Evolutionary conservation across 2,329 filamentous ascomycete species (phyloP).

Genomic region (Aulographum hederae): DNA sequence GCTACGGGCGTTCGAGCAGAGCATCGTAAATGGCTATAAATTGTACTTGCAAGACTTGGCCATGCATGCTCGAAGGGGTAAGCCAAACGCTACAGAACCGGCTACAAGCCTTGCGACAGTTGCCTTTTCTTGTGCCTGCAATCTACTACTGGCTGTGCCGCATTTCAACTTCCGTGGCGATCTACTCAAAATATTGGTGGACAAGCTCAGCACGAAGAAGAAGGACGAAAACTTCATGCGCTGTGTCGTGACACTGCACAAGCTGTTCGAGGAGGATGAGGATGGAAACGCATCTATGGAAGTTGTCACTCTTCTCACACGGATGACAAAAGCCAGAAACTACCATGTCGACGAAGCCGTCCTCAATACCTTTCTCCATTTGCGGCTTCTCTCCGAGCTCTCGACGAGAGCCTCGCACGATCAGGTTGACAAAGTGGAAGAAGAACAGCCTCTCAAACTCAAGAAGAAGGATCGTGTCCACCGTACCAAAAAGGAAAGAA

Average conservation of each 20-base stretch:
- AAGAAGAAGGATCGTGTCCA: slow-evolving; percentile 70
- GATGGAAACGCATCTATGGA: slow-evolving; percentile 81
- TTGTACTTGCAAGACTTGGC: slow-evolving; percentile 58
- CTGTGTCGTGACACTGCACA: slow-evolving; percentile 62
- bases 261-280: slow-evolving; percentile 69
- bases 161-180: slow-evolving; percentile 96
- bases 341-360: slow-evolving; percentile 72
- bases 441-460: slow-evolving; percentile 8
- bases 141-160: slow-evolving; percentile 60
- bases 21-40: slow-evolving; percentile 71
- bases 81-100: slow-evolving; percentile 19
- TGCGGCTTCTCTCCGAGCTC: slow-evolving; percentile 79
- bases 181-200: slow-evolving; percentile 69
- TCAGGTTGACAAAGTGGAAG: slow-evolving; percentile 40
- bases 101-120: slow-evolving; percentile 46
- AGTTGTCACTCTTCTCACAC: slow-evolving; percentile 64
- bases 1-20: slow-evolving; percentile 70
- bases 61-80: neutral
- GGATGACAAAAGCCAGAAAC: slow-evolving; percentile 85
- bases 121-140: slow-evolving; percentile 73
- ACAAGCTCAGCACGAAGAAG: slow-evolving; percentile 57
- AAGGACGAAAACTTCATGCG: slow-evolving; percentile 60
- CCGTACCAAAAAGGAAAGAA: slow-evolving; percentile 73
- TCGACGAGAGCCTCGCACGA: slow-evolving; percentile 67
- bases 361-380: slow-evolving; percentile 76